These are phyloP conservation scores for Pseudopithomyces chartarum DNA, from an alignment of 2,329 filamentous ascomycete species.

Conservation along the genomic window DNA sequence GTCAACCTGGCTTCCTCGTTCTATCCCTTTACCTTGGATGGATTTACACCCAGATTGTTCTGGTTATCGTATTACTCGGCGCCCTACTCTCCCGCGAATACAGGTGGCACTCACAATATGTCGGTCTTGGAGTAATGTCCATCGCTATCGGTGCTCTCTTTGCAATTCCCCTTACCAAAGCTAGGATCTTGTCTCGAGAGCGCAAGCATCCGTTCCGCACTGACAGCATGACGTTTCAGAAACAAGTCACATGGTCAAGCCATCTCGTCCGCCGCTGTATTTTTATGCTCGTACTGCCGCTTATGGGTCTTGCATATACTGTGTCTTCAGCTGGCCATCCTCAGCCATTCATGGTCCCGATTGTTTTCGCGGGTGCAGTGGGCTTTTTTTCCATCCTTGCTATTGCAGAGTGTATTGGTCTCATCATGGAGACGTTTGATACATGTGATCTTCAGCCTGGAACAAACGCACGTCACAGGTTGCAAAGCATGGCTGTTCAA, in stretches of 20 bases:
- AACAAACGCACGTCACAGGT: conserved; percentile 60
- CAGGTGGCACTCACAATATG: conserved; percentile 64
- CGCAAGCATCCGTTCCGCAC: conserved; percentile 64
- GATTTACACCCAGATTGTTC: conserved; percentile 77
- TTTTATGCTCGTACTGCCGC: conserved; percentile 70
- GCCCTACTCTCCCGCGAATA: conserved; percentile 74
- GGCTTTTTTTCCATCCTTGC: conserved; percentile 75
- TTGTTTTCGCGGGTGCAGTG: conserved; percentile 67
- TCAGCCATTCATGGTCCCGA: conserved; percentile 64
- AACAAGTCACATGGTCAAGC: conserved; percentile 70
- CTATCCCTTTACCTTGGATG: conserved; percentile 75
- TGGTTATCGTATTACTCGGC: conserved; percentile 72
- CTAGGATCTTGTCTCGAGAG: conserved; percentile 69
- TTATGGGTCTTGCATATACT: conserved; percentile 71
- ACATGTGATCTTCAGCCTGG: conserved; percentile 78
- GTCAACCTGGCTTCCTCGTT: conserved; percentile 74
- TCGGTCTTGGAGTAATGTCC: conserved; percentile 69
- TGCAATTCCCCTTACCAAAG: conserved; percentile 75
- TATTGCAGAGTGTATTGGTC: conserved; percentile 74
- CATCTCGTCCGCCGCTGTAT: conserved; percentile 71
- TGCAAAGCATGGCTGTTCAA: conserved; percentile 51
- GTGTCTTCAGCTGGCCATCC: conserved; percentile 67
- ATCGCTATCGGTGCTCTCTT: conserved; percentile 71
- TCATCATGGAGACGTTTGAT: conserved; percentile 82
- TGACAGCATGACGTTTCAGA: conserved; percentile 70